Percentiles rank a stretch among this genome's conserved stretches.
Evolutionary conservation across 257 asterid species (phyloP).

Genomic region (Capsicum chinense): DNA sequence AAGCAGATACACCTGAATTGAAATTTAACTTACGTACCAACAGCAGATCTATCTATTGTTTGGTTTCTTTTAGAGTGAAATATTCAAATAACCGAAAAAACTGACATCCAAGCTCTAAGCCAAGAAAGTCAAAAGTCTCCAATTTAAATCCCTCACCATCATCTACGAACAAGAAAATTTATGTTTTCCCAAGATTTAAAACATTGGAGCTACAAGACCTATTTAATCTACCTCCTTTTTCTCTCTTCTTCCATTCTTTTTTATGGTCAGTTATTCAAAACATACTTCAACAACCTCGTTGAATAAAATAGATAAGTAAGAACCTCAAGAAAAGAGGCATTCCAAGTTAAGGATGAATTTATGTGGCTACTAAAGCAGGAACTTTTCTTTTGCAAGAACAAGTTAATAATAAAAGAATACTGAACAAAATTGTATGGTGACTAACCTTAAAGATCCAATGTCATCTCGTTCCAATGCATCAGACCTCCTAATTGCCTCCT

Average conservation of each 20-base stretch:
- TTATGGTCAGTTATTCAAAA: not conserved
- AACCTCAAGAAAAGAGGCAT: conserved; percentile 15
- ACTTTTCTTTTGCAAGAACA: not conserved
- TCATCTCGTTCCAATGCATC: conserved; percentile 79
- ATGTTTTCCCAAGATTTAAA: not conserved
- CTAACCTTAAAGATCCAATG: conserved; percentile 66
- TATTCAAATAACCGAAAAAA: not conserved
- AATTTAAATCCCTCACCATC: not conserved
- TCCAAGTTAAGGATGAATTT: conserved; percentile 18
- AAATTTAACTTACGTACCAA: not conserved
- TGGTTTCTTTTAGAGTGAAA: not conserved
- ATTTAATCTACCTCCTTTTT: conserved; percentile 3
- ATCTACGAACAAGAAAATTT: not conserved
- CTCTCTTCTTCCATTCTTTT: not conserved
- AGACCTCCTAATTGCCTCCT: conserved; percentile 85
- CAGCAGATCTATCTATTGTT: not conserved
- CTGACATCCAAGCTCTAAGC: conserved; percentile 7
- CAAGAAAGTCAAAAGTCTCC: not conserved
- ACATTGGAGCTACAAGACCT: not conserved
- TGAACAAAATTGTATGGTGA: conserved; percentile 18
- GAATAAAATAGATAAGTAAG: not conserved
- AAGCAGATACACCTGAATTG: not conserved
- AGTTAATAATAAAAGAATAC: not conserved
- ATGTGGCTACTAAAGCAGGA: not conserved
- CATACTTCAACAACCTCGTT: not conserved